Percentiles rank a stretch among this genome's conserved stretches.
phyloP scores from a whole-genome alignment of 768 basidiomycete species.

The Tulasnella sp. region DNA sequence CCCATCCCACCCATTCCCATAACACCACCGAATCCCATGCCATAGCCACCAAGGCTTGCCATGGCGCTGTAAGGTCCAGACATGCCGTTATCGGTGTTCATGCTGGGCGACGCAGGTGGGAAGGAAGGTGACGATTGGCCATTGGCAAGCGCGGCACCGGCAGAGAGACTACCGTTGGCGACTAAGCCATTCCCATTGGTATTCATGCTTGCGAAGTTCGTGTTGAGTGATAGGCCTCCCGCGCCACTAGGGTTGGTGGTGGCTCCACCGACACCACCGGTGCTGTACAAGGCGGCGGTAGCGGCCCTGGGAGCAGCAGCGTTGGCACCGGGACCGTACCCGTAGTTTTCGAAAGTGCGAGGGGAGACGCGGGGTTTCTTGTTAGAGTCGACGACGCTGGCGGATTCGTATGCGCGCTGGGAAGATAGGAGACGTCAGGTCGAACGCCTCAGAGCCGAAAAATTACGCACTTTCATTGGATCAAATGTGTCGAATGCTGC shows the following conservation, averaged over 20 bases:
- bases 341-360: conserved; percentile 74
- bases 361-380: conserved; percentile 64
- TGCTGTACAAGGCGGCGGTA: conserved; percentile 12
- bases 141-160: background rate
- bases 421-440: background rate
- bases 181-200: background rate
- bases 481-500: conserved; percentile 16
- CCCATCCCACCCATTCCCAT: conserved; percentile 22
- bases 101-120: conserved; percentile 23
- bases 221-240: conserved; percentile 6
- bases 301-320: background rate
- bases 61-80: conserved; percentile 24
- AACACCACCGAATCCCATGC: conserved; percentile 56
- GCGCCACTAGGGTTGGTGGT: background rate
- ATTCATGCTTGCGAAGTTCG: conserved; percentile 2
- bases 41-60: conserved; percentile 24
- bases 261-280: background rate
- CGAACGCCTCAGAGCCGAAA: conserved; percentile 9
- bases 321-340: conserved; percentile 64
- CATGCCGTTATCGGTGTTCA: conserved; percentile 7
- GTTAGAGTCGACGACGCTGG: conserved; percentile 59
- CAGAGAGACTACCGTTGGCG: conserved; percentile 7
- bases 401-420: conserved; percentile 77
- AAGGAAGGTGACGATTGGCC: conserved; percentile 21
- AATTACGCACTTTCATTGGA: conserved; percentile 19